phyloP scores from a whole-genome alignment of 352 stramenopile genomes.

The Stramenopiles sp. region DNA sequence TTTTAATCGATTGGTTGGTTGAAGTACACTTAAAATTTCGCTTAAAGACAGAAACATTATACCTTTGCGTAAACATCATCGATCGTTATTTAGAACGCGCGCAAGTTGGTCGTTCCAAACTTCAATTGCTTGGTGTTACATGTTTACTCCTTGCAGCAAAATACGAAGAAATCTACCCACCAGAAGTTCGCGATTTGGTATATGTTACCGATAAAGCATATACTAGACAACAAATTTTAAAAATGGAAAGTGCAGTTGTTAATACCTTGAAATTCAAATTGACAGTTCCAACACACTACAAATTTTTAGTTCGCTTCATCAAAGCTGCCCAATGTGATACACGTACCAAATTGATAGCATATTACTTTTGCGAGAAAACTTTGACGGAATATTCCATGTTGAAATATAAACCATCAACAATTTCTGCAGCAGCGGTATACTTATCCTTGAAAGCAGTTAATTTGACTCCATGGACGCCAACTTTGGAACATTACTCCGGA shows the following conservation, averaged over 20 bases:
- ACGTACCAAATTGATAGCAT: constrained; percentile 27
- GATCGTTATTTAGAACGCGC: constrained; percentile 82
- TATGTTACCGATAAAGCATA: constrained; percentile 92
- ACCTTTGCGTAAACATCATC: constrained; percentile 92
- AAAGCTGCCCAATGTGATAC: constrained; percentile 38
- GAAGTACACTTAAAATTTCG: constrained; percentile 97
- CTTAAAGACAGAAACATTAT: constrained; percentile 85
- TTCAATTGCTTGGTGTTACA: constrained; percentile 86
- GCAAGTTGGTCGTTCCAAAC: constrained; percentile 56
- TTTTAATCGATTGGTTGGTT: constrained; percentile 98
- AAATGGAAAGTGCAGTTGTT: constrained; percentile 88
- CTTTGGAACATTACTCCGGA: not conserved
- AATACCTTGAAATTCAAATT: constrained; percentile 84
- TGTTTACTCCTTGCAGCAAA: constrained; percentile 88
- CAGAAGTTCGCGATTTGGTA: constrained; percentile 83
- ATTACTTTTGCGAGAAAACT: constrained; percentile 35
- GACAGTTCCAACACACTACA: constrained; percentile 75
- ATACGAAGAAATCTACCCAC: constrained; percentile 93
- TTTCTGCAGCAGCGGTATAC: constrained; percentile 87
- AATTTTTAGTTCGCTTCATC: constrained; percentile 83
- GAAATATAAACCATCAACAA: constrained; percentile 83
- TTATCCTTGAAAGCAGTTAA: constrained; percentile 39
- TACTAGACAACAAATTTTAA: constrained; percentile 46
- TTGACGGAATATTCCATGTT: constrained; percentile 96
- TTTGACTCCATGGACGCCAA: not conserved